Evolutionary conservation across 2,329 filamentous ascomycete genomes (phyloP).

Genomic region (Ophiostoma angusticollis): DNA sequence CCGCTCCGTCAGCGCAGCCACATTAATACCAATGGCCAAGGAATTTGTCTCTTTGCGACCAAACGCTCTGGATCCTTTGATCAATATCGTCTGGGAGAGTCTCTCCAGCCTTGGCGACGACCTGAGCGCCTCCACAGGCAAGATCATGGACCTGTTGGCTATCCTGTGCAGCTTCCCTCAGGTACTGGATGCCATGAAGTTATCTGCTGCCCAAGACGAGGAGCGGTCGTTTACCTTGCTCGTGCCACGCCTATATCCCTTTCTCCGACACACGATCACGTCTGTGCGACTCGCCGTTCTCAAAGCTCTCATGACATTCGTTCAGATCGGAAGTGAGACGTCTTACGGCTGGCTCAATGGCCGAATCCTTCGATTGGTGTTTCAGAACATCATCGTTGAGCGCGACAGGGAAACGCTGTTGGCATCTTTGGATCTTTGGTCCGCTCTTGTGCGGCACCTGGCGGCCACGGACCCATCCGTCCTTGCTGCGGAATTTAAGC

Average conservation of each 20-base stretch:
- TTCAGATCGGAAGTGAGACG: constrained; percentile 67
- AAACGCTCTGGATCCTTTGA: constrained; percentile 63
- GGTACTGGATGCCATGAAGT: constrained; percentile 87
- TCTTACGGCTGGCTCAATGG: constrained; percentile 88
- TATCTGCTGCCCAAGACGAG: constrained; percentile 67
- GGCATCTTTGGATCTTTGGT: constrained; percentile 79
- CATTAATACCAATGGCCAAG: constrained; percentile 86
- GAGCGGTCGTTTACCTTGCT: constrained; percentile 85
- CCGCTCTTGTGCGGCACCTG: constrained; percentile 58
- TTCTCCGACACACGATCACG: constrained; percentile 92
- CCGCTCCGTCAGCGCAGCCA: constrained; percentile 92
- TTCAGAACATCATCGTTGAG: constrained; percentile 92
- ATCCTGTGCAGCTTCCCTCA: constrained; percentile 91
- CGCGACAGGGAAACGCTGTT: constrained; percentile 72
- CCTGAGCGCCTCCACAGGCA: constrained; percentile 90
- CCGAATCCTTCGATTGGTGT: constrained; percentile 74
- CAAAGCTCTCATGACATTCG: constrained; percentile 83
- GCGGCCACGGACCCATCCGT: constrained; percentile 43
- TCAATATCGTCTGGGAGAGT: constrained; percentile 95
- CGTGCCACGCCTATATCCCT: constrained; percentile 88
- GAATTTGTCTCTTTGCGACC: constrained; percentile 85
- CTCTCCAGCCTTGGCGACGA: constrained; percentile 94
- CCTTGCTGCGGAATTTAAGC: constrained; percentile 60
- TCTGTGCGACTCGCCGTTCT: constrained; percentile 88
- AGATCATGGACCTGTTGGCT: constrained; percentile 94